phyloP scores from a whole-genome alignment of 192 early-diverging fungal species.

The Spinellus fusiger region DNA sequence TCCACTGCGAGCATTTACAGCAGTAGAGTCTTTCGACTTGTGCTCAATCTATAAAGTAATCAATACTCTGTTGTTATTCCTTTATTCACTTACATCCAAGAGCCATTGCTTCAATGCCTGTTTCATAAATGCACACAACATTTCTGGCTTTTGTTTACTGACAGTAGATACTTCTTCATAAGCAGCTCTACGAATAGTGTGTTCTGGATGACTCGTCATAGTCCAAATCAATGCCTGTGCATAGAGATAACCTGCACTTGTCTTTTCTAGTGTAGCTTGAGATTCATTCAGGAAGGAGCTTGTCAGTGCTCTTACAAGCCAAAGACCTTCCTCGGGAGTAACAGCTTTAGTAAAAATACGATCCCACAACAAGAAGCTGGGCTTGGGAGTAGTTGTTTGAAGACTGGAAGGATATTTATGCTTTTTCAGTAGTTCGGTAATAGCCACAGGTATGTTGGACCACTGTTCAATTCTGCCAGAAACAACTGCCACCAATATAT shows the following conservation, averaged over 20 bases:
- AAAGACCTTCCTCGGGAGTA: slow-evolving; percentile 52
- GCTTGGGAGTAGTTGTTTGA: slow-evolving; percentile 42
- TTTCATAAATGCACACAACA: slow-evolving; percentile 30
- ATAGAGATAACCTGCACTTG: slow-evolving; percentile 27
- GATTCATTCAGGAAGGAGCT: slow-evolving; percentile 34
- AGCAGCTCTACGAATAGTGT: slow-evolving; percentile 35
- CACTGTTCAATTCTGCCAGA: slow-evolving; percentile 40
- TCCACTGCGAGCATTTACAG: slow-evolving; percentile 19
- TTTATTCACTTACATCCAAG: slow-evolving; percentile 34
- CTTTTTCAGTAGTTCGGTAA: slow-evolving; percentile 31
- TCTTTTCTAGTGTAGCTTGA: slow-evolving; percentile 36
- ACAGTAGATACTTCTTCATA: slow-evolving; percentile 35
- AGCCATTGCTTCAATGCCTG: slow-evolving; percentile 43
- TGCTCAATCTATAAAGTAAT: slow-evolving; percentile 31
- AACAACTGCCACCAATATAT: slow-evolving; percentile 50
- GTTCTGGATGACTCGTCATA: slow-evolving; percentile 39
- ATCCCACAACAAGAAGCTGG: slow-evolving; percentile 77
- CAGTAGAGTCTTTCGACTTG: slow-evolving; percentile 43
- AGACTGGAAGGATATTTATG: slow-evolving; percentile 34
- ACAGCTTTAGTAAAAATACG: slow-evolving; percentile 74
- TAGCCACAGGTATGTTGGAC: slow-evolving; percentile 12
- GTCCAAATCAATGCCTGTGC: slow-evolving; percentile 53
- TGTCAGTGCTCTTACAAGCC: slow-evolving; percentile 60
- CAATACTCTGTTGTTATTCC: no score
- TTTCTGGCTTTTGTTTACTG: slow-evolving; percentile 21